Base-by-base conservation (phyloP, 192 early-diverging fungal genomes). In the Borealophlyctis nickersoniae region DNA sequence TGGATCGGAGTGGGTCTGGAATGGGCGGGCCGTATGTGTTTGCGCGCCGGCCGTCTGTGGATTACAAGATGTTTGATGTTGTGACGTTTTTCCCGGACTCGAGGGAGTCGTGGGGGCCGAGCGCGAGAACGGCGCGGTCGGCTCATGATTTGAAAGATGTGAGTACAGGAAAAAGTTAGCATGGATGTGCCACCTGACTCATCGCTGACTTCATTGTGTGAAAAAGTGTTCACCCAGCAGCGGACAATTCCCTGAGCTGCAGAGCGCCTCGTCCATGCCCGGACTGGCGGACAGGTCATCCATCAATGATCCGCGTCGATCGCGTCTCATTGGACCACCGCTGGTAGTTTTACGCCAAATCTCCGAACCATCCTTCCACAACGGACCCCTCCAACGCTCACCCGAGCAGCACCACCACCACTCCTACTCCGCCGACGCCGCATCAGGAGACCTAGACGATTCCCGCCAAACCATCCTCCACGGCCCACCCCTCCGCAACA, bases 51-150 rank as follows among this genome's bases (percentile, higher is more conserved):
- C 49, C 36, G 9, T 65, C 62, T 16, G 68, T 70, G 1, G 68
- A 70, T 35, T 16, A 57, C 36, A 24, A 56, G 2, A 22, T 70
- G 53, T 16, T 65, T 13, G 68, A 70, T 35, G 68, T 70, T 22
- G 23, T 69, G 16, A 70, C 62, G 19, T 54, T 60, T 22, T 29
- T 68, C 23, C 24, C 30, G 33, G 60, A 39, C 32, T 13, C 29
- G 53, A 23, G 16, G 53, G 14, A 24, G 14, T 14, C 23, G 0
- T 49, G 1, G 48, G 0, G 23, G 19, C 19, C 23, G 19, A 23
- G n/a, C n/a, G n/a, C n/a, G n/a, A n/a, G n/a, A n/a, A n/a, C n/a
- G n/a, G n/a, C n/a, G n/a, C n/a, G n/a, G n/a, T n/a, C n/a, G n/a
- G n/a, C n/a, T n/a, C n/a, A n/a, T n/a, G n/a, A n/a, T n/a, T n/a